A percentile compares a stretch with the other conserved stretches of the same genome.
Evolutionary conservation across 179 eudicot species (phyloP).

Genomic region (Beta lomatogona): DNA sequence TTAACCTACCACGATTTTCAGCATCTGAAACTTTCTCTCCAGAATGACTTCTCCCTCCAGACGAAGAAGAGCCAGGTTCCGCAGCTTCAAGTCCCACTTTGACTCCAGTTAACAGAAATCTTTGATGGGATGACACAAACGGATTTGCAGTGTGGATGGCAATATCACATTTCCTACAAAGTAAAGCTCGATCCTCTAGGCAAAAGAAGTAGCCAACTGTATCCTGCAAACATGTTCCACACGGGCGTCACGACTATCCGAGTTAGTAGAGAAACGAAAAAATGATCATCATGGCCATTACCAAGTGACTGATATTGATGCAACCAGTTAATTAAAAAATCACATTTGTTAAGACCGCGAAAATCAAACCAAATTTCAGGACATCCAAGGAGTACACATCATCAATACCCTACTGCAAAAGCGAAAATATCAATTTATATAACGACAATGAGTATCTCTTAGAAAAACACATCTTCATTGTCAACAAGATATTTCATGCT

Average conservation of each 20-base stretch:
- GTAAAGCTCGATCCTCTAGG: constrained; percentile 83
- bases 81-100: constrained; percentile 69
- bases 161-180: constrained; percentile 84
- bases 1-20: constrained; percentile 43
- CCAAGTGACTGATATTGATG: background rate
- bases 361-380: background rate
- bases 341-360: background rate
- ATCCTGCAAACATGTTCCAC: constrained; percentile 55
- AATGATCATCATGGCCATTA: background rate
- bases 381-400: background rate
- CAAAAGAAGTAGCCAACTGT: constrained; percentile 85
- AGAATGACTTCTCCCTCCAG: constrained; percentile 51
- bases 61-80: constrained; percentile 55
- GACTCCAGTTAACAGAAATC: constrained; percentile 87
- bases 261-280: background rate
- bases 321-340: background rate
- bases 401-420: background rate
- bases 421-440: background rate
- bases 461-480: background rate
- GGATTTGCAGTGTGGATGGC: constrained; percentile 73
- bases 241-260: background rate
- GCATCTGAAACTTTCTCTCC: constrained; percentile 48
- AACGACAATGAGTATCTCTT: background rate
- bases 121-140: constrained; percentile 64
- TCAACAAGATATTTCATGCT: background rate